Conservation (phyloP, 2,329 filamentous ascomycete species). For the Aaosphaeria pasadenensis region DNA sequence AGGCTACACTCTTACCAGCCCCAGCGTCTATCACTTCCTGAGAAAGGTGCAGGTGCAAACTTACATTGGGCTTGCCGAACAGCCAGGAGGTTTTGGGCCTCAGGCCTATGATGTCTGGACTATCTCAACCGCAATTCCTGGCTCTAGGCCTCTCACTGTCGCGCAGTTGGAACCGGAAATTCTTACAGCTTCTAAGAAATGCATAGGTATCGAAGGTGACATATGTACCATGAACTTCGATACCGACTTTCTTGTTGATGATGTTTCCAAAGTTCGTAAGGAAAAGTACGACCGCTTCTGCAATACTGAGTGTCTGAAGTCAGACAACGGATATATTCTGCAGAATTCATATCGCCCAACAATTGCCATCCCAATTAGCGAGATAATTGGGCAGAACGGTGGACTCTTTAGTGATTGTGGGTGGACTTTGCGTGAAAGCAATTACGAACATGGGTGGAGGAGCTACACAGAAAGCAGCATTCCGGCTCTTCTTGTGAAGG, state of each 20-base stretch:
- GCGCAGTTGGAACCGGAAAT: not conserved
- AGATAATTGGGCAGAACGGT: not conserved
- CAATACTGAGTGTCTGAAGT: not conserved
- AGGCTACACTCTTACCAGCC: slow-evolving; percentile 4
- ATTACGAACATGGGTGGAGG: not conserved
- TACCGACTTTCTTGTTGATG: not conserved
- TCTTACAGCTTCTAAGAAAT: not conserved
- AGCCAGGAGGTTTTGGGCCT: not conserved
- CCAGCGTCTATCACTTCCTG: slow-evolving; percentile 5
- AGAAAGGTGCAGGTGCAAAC: not conserved
- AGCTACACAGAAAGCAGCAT: not conserved
- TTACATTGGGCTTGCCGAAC: slow-evolving; percentile 3
- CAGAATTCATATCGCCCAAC: not conserved
- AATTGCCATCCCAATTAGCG: not conserved
- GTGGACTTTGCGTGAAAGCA: not conserved
- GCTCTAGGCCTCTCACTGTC: not conserved
- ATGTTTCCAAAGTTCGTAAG: not conserved
- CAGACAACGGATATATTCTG: not conserved
- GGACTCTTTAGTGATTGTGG: not conserved
- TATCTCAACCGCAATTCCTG: not conserved
- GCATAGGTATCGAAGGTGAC: not conserved
- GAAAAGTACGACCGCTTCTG: not conserved
- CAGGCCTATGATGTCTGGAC: not conserved
- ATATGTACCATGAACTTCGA: not conserved
- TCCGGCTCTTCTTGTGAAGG: not conserved